Evolutionary conservation across 1,284 basidiomycete genomes (phyloP).

Genomic region (Porphyrellus sp.): DNA sequence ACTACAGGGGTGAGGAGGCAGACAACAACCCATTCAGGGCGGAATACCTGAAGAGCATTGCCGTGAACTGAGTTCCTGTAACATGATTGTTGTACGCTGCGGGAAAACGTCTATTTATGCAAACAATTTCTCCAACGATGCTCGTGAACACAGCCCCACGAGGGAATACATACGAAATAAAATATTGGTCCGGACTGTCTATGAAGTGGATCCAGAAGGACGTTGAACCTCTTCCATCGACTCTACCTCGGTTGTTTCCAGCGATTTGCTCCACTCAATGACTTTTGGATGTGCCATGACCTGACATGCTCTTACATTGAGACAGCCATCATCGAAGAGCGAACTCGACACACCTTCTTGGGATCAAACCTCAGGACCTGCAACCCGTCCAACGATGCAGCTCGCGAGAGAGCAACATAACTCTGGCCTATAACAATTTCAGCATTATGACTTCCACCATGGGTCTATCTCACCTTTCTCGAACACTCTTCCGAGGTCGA

Average conservation of each 20-base stretch:
- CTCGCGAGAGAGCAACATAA: slow-evolving; percentile 83
- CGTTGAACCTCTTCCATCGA: background rate
- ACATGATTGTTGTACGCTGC: background rate
- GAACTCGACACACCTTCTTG: slow-evolving; percentile 48
- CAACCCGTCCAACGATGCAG: slow-evolving; percentile 74
- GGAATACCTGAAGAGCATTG: slow-evolving; percentile 53
- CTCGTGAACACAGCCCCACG: background rate
- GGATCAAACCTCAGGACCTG: slow-evolving; percentile 76
- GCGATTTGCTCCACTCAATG: slow-evolving; percentile 43
- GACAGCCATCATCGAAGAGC: background rate
- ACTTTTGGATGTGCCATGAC: slow-evolving; percentile 55
- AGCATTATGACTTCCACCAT: background rate
- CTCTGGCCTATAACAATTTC: slow-evolving; percentile 52
- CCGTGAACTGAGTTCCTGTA: slow-evolving; percentile 29
- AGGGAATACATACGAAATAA: slow-evolving; percentile 18
- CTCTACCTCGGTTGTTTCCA: slow-evolving; percentile 8
- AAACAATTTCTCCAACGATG: background rate
- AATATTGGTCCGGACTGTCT: background rate
- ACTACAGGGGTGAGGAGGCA: slow-evolving; percentile 42
- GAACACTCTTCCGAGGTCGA: slow-evolving; percentile 63
- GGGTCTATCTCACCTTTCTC: slow-evolving; percentile 55
- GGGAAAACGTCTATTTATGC: background rate
- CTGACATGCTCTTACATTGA: slow-evolving; percentile 18
- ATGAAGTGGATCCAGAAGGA: background rate
- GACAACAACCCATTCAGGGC: slow-evolving; percentile 64